Percentiles rank a stretch among this genome's conserved stretches.
Conservation (phyloP, 2,329 filamentous ascomycete genomes). For the Fusarium sp. region DNA sequence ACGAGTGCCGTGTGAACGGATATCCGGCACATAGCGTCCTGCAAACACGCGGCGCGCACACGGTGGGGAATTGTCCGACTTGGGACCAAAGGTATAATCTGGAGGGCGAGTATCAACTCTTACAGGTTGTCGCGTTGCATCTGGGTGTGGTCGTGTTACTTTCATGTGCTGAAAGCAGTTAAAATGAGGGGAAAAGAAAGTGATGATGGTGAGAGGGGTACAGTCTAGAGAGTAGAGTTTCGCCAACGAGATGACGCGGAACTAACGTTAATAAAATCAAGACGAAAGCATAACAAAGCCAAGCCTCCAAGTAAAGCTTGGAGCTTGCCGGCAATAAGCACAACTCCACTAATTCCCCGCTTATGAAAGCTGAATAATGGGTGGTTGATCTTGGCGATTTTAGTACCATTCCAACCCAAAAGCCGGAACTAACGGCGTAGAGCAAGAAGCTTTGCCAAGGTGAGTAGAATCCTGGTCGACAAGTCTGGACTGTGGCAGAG, state of each 20-base stretch:
- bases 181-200: neutral
- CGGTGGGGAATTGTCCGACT: neutral
- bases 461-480: neutral
- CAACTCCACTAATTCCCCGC: neutral
- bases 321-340: neutral
- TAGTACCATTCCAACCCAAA: neutral
- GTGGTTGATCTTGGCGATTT: neutral
- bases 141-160: neutral
- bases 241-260: neutral
- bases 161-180: neutral
- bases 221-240: neutral
- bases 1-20: constrained; percentile 20
- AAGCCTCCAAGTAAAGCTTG: neutral
- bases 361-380: neutral
- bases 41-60: neutral
- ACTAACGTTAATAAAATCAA: neutral
- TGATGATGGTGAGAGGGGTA: neutral
- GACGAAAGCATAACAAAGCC: neutral
- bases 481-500: neutral
- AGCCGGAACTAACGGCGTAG: neutral
- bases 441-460: neutral
- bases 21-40: constrained; percentile 31
- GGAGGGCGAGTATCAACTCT: neutral
- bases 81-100: neutral
- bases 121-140: neutral